Evolutionary conservation across 768 basidiomycete species (phyloP).

Genomic region (Mycena filopes): DNA sequence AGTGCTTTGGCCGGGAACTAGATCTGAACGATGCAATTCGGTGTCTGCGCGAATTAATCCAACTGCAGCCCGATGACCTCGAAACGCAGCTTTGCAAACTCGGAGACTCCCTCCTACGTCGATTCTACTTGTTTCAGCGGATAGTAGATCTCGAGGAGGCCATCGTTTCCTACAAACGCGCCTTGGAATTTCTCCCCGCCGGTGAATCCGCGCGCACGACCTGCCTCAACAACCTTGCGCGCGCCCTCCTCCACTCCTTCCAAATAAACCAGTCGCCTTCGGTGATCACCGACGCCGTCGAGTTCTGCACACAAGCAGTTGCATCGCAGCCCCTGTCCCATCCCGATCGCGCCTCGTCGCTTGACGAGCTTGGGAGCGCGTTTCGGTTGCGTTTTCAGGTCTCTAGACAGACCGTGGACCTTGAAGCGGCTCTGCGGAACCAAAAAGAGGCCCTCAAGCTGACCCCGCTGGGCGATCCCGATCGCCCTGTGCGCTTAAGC

Average conservation of each 20-base stretch:
- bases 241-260: not conserved
- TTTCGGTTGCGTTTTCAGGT: not conserved
- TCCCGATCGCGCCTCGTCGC: not conserved
- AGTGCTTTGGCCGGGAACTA: not conserved
- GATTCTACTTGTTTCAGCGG: not conserved
- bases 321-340: not conserved
- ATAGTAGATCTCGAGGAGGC: not conserved
- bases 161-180: not conserved
- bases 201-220: not conserved
- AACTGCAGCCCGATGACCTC: not conserved
- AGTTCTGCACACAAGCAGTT: not conserved
- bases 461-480: not conserved
- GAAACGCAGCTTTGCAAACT: not conserved
- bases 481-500: not conserved
- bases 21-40: not conserved
- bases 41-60: not conserved
- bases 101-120: not conserved
- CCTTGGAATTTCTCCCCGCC: not conserved
- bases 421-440: not conserved
- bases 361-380: not conserved
- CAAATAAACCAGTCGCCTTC: not conserved
- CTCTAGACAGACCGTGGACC: not conserved
- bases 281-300: not conserved
- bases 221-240: not conserved
- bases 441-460: not conserved